Base-by-base conservation (phyloP, 2,329 filamentous ascomycete genomes). In the Neospermospora avenae region DNA sequence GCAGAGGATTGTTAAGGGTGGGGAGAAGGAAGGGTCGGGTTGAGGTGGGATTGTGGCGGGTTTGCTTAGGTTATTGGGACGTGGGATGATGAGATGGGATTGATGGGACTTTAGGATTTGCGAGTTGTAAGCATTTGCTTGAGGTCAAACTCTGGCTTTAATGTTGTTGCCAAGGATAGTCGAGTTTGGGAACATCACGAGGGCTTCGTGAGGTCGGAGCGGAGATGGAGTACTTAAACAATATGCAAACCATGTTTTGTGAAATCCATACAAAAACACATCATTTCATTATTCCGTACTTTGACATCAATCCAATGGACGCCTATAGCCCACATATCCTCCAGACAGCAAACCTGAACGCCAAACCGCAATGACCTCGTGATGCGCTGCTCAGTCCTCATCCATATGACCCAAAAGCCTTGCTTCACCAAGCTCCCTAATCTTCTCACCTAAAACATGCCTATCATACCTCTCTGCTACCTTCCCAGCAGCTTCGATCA, bases 401-500 rank as follows among this genome's bases (percentile, higher is more conserved):
- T 71, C 70, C 65, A 68, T 70, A 25, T 51, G 65, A 41, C 45
- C 55, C 31, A 68, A 35, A 39, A 72, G 57, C 59, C 65, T 63
- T 39, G 53, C 80, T 78, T 97, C 93, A 0, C 87, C 92, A 69
- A 95, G 69, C 72, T 96, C 90, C 55, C 87, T 82, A 71, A 99
- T 98, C 84, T 98, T 98, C 70, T 93, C 91, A 44, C 88, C 88
- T 67, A 99, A 76, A 25, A 97, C 83, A 42, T 83, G 82, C 62
- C 90, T 81, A 10, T 90, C 90, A 77, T 96, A 99, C 68, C 93
- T 81, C 72, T 89, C 85, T 8, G 95, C 95, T 53, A 99, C 85
- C 81, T 96, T 96, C 59, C 86, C 85, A 1, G 95, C 95, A 4
- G 93, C 90, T 73, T 97, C 92, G 60, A 96, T 76, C 90, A 97